Evolutionary conservation across 345 rosid genomes (phyloP).

Genomic region (Punica granatum): DNA sequence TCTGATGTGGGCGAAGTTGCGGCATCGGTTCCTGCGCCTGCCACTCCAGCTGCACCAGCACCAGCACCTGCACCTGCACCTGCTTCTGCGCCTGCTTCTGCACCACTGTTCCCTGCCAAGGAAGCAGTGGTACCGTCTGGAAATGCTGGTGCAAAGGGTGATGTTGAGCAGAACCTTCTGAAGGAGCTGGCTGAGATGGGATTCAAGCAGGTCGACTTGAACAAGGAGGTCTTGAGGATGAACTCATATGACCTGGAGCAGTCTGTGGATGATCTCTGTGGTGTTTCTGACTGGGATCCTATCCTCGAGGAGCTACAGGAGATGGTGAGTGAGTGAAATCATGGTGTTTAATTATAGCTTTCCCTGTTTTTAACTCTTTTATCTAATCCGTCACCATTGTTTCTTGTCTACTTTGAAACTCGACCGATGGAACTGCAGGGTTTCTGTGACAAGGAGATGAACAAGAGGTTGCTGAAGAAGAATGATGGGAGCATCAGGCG

Average conservation of each 20-base stretch:
- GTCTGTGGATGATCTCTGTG: slow-evolving; percentile 73
- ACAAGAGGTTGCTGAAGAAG: slow-evolving; percentile 87
- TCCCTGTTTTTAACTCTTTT: neutral
- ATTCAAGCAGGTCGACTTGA: slow-evolving; percentile 75
- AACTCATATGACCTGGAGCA: slow-evolving; percentile 70
- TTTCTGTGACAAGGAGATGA: slow-evolving; percentile 57
- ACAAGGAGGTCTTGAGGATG: slow-evolving; percentile 75
- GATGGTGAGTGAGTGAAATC: slow-evolving; percentile 44
- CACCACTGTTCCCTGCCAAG: neutral
- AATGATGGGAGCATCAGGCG: slow-evolving; percentile 89
- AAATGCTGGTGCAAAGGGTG: neutral
- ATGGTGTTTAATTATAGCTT: neutral
- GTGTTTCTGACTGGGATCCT: slow-evolving; percentile 78
- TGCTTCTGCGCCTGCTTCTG: neutral
- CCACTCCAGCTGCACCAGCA: slow-evolving; percentile 6
- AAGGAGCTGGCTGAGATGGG: slow-evolving; percentile 94
- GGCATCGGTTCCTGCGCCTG: slow-evolving; percentile 1
- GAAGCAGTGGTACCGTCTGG: slow-evolving; percentile 8
- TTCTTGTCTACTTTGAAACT: neutral
- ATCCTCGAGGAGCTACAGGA: slow-evolving; percentile 80
- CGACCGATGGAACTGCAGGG: slow-evolving; percentile 41
- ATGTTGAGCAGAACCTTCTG: slow-evolving; percentile 31
- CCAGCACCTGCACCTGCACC: slow-evolving; percentile 6
- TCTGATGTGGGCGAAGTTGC: slow-evolving; percentile 4
- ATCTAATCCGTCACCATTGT: neutral